Percentiles rank a stretch among this genome's conserved stretches.
Conservation (phyloP, 2,329 filamentous ascomycete genomes). For the Penicillium sp. region DNA sequence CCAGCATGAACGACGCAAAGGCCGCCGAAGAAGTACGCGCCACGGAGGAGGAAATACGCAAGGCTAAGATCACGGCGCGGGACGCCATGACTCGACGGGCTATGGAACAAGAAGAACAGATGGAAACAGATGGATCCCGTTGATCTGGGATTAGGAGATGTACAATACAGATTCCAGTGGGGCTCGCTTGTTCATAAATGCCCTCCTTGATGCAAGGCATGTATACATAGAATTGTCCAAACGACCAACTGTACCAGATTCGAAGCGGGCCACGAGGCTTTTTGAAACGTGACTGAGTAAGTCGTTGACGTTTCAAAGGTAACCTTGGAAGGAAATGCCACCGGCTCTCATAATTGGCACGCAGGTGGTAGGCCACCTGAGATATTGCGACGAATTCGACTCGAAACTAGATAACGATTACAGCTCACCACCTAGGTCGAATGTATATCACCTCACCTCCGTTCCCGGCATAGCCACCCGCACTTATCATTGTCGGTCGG, state of each 20-base stretch:
- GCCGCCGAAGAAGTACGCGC: constrained; percentile 7
- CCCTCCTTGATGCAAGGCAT: background rate
- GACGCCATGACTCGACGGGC: constrained; percentile 38
- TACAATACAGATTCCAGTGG: background rate
- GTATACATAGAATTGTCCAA: background rate
- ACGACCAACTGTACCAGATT: background rate
- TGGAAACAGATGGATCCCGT: constrained; percentile 34
- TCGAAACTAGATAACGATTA: no score
- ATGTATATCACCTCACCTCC: no score
- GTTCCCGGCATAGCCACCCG: no score
- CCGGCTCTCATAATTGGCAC: no score
- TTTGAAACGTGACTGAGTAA: no score
- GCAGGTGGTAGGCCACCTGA: no score
- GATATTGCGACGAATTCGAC: no score
- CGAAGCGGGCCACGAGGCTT: background rate
- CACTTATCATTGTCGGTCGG: no score
- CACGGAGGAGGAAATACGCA: constrained; percentile 29
- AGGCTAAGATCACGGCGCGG: constrained; percentile 36
- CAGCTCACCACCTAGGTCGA: no score
- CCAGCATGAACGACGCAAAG: background rate
- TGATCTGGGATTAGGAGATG: constrained; percentile 9
- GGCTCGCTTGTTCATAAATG: background rate
- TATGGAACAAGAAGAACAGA: constrained; percentile 43
- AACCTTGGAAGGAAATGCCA: no score
- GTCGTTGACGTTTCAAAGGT: no score